phyloP scores from a whole-genome alignment of 805 yeast species.

The Naumovozyma dairenensis region DNA sequence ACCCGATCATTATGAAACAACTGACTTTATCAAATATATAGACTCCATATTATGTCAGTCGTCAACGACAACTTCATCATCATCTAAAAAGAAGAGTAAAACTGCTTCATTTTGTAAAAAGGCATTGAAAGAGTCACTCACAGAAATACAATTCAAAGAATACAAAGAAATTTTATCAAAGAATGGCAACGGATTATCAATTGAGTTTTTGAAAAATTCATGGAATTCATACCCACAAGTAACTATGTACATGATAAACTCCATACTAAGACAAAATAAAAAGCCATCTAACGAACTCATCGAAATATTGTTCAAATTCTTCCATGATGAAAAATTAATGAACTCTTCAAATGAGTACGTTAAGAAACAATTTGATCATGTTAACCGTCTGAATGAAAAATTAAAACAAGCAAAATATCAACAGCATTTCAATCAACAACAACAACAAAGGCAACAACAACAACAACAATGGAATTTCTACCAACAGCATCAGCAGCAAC shows the following conservation, averaged over 20 bases:
- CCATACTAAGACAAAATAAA: constrained; percentile 8
- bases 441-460: constrained; percentile 39
- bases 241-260: constrained; percentile 17
- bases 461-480: constrained; percentile 32
- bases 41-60: constrained; percentile 19
- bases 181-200: constrained; percentile 10
- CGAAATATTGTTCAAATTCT: constrained; percentile 17
- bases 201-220: constrained; percentile 13
- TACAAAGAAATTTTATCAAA: constrained; percentile 7
- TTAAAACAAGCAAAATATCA: constrained; percentile 2
- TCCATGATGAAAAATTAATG: constrained; percentile 12
- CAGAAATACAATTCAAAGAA: constrained; percentile 8
- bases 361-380: constrained; percentile 26
- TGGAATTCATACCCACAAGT: constrained; percentile 25
- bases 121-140: constrained; percentile 12
- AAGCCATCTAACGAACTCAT: constrained; percentile 5
- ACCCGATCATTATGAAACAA: not conserved
- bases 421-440: constrained; percentile 29
- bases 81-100: constrained; percentile 2
- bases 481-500: constrained; percentile 29
- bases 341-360: constrained; percentile 12
- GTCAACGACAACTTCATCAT: constrained; percentile 4
- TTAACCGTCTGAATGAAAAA: constrained; percentile 24
- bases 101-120: constrained; percentile 15
- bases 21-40: constrained; percentile 13